Conservation (phyloP, 2,329 filamentous ascomycete species). For the Curvularia sp. region DNA sequence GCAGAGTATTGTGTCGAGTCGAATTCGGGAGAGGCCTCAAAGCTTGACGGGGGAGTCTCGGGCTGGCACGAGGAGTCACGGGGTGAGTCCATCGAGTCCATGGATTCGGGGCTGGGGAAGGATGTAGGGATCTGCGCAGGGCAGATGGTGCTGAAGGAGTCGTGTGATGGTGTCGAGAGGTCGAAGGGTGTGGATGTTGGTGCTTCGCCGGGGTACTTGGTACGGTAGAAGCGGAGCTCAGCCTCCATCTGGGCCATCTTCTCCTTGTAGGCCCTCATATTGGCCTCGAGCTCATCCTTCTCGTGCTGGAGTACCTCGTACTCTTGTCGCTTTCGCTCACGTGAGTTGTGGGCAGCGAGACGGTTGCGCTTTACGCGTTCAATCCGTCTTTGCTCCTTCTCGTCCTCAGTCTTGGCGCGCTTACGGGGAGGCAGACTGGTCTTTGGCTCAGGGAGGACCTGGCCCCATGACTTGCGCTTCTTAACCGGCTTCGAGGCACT, state of each 20-base stretch:
- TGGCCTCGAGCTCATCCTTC: constrained; percentile 69
- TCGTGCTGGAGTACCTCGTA: constrained; percentile 80
- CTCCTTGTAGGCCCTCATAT: constrained; percentile 64
- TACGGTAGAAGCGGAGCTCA: constrained; percentile 53
- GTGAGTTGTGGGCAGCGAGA: constrained; percentile 92
- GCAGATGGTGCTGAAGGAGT: constrained; percentile 43
- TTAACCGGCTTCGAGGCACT: constrained; percentile 69
- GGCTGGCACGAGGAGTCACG: constrained; percentile 49
- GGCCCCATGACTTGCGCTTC: constrained; percentile 99
- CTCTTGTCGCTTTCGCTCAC: constrained; percentile 89
- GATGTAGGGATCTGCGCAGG: constrained; percentile 46
- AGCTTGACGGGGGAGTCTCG: constrained; percentile 50
- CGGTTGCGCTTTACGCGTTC: constrained; percentile 97
- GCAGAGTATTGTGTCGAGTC: constrained; percentile 99
- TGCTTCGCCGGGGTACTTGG: constrained; percentile 43
- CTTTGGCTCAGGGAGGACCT: constrained; percentile 95
- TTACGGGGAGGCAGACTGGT: constrained; percentile 95
- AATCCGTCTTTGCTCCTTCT: constrained; percentile 97
- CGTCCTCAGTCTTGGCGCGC: constrained; percentile 97
- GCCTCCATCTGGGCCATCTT: constrained; percentile 58
- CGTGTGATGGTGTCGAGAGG: constrained; percentile 33
- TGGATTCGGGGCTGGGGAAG: constrained; percentile 48
- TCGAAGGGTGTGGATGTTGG: constrained; percentile 30
- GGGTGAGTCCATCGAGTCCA: constrained; percentile 52
- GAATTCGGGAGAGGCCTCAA: constrained; percentile 65